phyloP scores from a whole-genome alignment of 2,329 filamentous ascomycete genomes.

The Colletotrichum echinochloae region DNA sequence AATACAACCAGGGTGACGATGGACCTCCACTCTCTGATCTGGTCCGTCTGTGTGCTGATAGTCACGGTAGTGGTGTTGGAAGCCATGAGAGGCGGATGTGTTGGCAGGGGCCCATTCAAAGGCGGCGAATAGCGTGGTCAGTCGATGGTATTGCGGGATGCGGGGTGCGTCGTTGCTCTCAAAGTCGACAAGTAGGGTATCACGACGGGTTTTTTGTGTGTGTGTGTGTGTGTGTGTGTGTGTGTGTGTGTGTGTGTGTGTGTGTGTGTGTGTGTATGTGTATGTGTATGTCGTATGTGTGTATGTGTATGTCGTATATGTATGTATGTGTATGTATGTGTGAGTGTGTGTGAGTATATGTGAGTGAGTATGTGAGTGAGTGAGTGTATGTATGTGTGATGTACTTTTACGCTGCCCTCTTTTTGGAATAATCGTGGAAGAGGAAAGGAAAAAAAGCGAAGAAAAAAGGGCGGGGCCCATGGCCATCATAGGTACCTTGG shows the following conservation, averaged over 20 bases:
- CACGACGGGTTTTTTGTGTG: too few relatives aligned
- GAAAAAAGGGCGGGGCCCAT: background rate
- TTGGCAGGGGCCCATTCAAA: background rate
- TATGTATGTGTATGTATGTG: too few relatives aligned
- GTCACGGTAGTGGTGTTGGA: constrained; percentile 41
- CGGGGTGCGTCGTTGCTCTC: background rate
- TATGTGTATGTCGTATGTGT: too few relatives aligned
- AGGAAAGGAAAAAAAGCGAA: background rate
- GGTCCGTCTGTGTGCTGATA: constrained; percentile 57
- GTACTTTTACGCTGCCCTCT: background rate
- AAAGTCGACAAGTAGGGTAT: background rate
- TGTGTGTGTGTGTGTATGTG: too few relatives aligned
- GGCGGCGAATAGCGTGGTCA: background rate
- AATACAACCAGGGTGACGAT: constrained; percentile 79
- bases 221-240: too few relatives aligned
- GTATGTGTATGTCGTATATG: background rate
- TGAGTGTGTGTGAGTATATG: background rate
- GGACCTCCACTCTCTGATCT: constrained; percentile 75
- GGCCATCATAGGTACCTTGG: too few relatives aligned
- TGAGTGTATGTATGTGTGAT: background rate
- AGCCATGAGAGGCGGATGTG: constrained; percentile 36
- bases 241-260: background rate
- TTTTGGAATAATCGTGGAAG: background rate
- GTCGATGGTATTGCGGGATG: background rate
- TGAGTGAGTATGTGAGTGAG: background rate